Evolutionary conservation across 495 filamentous ascomycete genomes (phyloP).

Genomic region (Xylaria telfairii): DNA sequence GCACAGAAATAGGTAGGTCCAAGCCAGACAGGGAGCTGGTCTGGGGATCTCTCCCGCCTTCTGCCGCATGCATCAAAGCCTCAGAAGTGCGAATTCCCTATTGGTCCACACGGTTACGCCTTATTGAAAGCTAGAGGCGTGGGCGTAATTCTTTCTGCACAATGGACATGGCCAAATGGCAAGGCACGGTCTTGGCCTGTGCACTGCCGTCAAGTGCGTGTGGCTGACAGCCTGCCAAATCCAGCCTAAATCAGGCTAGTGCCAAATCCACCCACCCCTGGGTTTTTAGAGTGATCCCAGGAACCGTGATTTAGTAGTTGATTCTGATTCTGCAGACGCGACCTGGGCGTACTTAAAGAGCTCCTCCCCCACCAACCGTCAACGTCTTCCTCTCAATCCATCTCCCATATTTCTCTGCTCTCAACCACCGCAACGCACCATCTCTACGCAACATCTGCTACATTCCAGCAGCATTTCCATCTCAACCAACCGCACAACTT

Average conservation of each 20-base stretch:
- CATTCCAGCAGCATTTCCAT: slow-evolving; percentile 31
- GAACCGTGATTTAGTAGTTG: slow-evolving; percentile 42
- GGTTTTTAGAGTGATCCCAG: slow-evolving; percentile 33
- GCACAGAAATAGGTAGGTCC: not conserved
- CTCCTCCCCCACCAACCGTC: slow-evolving; percentile 52
- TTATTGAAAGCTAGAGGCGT: slow-evolving; percentile 3
- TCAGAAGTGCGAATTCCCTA: slow-evolving; percentile 10
- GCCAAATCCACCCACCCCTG: slow-evolving; percentile 36
- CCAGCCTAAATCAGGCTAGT: slow-evolving; percentile 49
- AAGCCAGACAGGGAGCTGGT: not conserved
- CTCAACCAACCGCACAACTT: slow-evolving; percentile 34
- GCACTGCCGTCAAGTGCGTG: slow-evolving; percentile 2
- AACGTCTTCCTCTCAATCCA: slow-evolving; percentile 45
- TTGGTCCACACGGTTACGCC: not conserved
- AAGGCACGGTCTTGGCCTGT: slow-evolving; percentile 21
- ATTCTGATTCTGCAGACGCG: slow-evolving; percentile 55
- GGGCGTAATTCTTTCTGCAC: not conserved
- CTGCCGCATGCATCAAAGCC: slow-evolving; percentile 27
- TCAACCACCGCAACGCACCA: slow-evolving; percentile 27
- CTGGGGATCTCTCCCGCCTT: slow-evolving; percentile 18
- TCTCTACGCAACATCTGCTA: slow-evolving; percentile 27
- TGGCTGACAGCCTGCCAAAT: slow-evolving; percentile 28
- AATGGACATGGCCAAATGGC: not conserved
- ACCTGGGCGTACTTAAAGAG: slow-evolving; percentile 55
- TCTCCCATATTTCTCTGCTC: slow-evolving; percentile 36